A percentile compares a stretch with the other conserved stretches of the same genome.
These are phyloP conservation scores for Pilatotrama ljubarskyi DNA, from an alignment of 768 basidiomycete species.

Conservation along the genomic window DNA sequence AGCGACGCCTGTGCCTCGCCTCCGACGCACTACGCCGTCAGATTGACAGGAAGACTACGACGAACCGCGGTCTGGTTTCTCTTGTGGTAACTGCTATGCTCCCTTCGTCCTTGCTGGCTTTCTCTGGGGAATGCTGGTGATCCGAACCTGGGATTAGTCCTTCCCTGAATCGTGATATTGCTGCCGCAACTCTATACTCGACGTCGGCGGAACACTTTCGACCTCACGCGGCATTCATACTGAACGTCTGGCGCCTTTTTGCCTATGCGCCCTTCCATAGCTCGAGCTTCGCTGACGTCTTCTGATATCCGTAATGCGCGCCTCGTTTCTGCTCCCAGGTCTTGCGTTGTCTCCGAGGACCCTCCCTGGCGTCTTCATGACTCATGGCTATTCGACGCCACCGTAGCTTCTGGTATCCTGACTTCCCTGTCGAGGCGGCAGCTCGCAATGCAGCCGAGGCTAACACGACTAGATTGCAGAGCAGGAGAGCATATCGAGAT, in stretches of 20 bases:
- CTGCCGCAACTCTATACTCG: slow-evolving; percentile 8
- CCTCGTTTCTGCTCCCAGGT: background rate
- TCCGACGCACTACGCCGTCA: too few species aligned
- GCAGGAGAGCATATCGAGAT: background rate
- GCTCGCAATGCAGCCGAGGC: background rate
- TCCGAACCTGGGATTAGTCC: slow-evolving; percentile 2
- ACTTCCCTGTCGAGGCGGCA: background rate
- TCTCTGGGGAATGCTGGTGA: slow-evolving; percentile 14
- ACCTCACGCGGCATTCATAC: background rate
- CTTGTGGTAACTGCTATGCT: background rate
- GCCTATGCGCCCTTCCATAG: background rate
- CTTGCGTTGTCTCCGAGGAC: background rate
- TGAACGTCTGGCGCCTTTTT: slow-evolving; percentile 1
- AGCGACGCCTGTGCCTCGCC: too few species aligned
- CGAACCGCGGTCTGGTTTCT: background rate
- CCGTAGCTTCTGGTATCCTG: background rate
- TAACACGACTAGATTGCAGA: slow-evolving; percentile 1
- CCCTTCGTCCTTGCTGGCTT: background rate
- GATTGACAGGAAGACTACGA: too few species aligned
- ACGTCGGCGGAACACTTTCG: background rate
- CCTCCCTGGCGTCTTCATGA: background rate
- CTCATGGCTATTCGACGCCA: slow-evolving; percentile 1
- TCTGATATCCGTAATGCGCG: background rate
- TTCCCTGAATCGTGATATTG: background rate
- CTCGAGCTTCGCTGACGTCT: slow-evolving; percentile 3